phyloP scores from a whole-genome alignment of 495 filamentous ascomycete genomes.

The Pseudoneurospora amorphoporcata region DNA sequence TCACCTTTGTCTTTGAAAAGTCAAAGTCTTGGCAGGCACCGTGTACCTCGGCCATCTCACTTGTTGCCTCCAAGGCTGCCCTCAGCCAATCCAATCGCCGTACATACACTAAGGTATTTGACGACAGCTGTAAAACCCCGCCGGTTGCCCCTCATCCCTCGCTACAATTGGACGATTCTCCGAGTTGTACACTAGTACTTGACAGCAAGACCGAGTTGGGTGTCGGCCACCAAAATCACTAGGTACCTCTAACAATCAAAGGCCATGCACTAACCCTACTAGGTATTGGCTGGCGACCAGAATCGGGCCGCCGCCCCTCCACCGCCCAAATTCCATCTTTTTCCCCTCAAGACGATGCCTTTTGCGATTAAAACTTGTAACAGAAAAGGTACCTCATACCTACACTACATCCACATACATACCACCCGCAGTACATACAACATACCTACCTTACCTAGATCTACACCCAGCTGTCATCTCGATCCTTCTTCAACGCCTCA shows the following conservation, averaged over 20 bases:
- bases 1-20: neutral
- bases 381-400: neutral
- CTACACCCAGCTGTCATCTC: neutral
- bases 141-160: neutral
- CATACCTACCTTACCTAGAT: no score
- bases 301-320: neutral
- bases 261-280: neutral
- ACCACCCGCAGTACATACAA: no score
- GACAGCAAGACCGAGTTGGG: no score
- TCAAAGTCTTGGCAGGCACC: neutral
- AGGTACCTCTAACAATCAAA: neutral
- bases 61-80: neutral
- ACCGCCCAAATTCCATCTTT: neutral
- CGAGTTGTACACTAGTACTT: no score
- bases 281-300: neutral
- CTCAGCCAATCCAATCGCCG: neutral
- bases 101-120: neutral
- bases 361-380: neutral
- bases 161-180: neutral
- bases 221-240: neutral
- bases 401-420: no score
- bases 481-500: neutral
- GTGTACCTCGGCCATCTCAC: neutral
- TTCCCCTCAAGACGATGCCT: neutral
- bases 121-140: neutral